phyloP scores from a whole-genome alignment of 2,329 filamentous ascomycete species.

The Cordyceps tenuipes region DNA sequence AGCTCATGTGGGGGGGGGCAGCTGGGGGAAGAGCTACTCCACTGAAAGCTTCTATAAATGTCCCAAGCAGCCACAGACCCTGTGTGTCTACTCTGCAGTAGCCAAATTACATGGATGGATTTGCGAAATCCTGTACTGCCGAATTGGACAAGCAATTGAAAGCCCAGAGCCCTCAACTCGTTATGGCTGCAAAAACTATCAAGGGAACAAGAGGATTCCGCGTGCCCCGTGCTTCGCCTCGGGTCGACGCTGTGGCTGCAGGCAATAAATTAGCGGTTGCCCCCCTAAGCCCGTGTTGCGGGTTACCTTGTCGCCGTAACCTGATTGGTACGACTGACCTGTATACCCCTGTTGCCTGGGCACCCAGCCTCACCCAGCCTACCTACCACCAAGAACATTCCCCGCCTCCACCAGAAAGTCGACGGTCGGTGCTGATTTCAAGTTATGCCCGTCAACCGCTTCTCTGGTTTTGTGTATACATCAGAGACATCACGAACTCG shows the following conservation, averaged over 20 bases:
- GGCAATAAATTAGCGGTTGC: neutral
- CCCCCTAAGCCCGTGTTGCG: neutral
- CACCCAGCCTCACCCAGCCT: too few relatives aligned
- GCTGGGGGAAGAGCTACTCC: neutral
- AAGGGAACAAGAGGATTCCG: neutral
- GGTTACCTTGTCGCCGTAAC: neutral
- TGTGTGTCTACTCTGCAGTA: neutral
- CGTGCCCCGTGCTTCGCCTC: neutral
- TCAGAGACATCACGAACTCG: neutral
- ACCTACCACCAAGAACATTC: constrained; percentile 3
- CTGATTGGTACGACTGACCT: neutral
- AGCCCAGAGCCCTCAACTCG: neutral
- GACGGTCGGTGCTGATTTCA: neutral
- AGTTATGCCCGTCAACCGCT: neutral
- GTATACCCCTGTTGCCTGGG: constrained; percentile 7
- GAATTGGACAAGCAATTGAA: neutral
- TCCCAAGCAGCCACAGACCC: neutral
- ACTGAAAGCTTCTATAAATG: neutral
- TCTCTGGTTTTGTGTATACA: neutral
- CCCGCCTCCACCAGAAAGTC: neutral
- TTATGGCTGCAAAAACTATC: neutral
- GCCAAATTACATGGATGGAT: neutral
- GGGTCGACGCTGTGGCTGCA: neutral
- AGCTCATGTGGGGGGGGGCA: constrained; percentile 7
- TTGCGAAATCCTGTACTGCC: too few relatives aligned